Conservation (phyloP, 768 basidiomycete species). For the Gloeostereum incarnatum region DNA sequence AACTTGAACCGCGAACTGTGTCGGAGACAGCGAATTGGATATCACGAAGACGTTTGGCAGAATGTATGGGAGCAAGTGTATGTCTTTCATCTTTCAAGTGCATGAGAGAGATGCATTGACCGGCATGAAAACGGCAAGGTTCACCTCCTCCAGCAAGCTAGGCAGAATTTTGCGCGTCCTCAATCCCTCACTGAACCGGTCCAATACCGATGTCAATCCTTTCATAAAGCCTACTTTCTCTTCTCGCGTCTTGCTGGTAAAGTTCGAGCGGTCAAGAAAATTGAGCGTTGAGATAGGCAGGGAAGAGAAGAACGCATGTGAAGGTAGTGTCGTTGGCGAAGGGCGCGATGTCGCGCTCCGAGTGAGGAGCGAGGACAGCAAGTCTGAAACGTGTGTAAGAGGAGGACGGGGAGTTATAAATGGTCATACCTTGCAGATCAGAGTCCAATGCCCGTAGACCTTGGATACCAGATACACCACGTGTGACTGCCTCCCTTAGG, state of each 20-base stretch:
- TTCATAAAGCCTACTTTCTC: constrained; percentile 97
- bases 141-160: constrained; percentile 86
- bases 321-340: constrained; percentile 70
- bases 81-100: constrained; percentile 80
- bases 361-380: constrained; percentile 81
- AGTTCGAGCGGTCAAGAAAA: constrained; percentile 92
- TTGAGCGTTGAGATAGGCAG: constrained; percentile 93
- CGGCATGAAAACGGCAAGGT: constrained; percentile 2
- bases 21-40: constrained; percentile 61
- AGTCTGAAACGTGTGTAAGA: neutral
- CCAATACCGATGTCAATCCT: constrained; percentile 72
- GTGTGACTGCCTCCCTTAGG: constrained; percentile 36
- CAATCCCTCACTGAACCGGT: constrained; percentile 81
- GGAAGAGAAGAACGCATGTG: constrained; percentile 89
- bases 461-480: constrained; percentile 28
- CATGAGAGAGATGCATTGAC: constrained; percentile 2
- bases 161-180: constrained; percentile 85
- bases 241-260: constrained; percentile 88
- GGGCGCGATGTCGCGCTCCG: constrained; percentile 66
- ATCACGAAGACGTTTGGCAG: constrained; percentile 94
- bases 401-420: too few relatives aligned
- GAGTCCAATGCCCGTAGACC: constrained; percentile 58
- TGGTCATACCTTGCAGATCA: constrained; percentile 60
- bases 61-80: constrained; percentile 86
- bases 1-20: constrained; percentile 75